A percentile compares a stretch with the other conserved stretches of the same genome.
phyloP scores from a whole-genome alignment of 208 protist genomes.

The Wallacemonas collosoma region DNA sequence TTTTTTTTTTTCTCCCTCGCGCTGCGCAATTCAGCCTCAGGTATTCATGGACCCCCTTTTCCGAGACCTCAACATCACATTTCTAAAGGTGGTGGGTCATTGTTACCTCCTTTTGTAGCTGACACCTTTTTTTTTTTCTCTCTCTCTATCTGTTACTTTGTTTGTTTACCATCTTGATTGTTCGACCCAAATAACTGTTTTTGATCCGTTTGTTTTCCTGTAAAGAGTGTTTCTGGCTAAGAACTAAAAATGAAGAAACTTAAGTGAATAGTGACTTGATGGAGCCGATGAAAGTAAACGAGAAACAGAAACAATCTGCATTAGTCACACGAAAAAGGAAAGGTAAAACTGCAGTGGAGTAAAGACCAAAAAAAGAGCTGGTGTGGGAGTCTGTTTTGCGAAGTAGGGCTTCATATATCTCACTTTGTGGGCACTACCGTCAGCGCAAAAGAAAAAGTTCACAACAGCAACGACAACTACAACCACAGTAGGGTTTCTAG shows the following conservation, averaged over 20 bases:
- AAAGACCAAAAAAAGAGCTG: too few species aligned
- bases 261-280: neutral
- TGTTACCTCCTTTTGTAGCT: constrained; percentile 11
- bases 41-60: neutral
- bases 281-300: too few species aligned
- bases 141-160: neutral
- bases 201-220: constrained; percentile 9
- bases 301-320: too few species aligned
- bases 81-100: neutral
- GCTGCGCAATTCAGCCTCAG: too few species aligned
- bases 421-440: neutral
- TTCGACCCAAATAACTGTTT: neutral
- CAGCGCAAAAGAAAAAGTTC: constrained; percentile 7
- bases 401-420: neutral
- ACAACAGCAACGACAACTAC: neutral
- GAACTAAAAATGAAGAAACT: neutral
- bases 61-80: neutral
- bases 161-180: constrained; percentile 17
- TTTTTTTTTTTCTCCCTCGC: constrained; percentile 12
- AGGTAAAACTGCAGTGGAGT: too few species aligned
- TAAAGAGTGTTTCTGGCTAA: constrained; percentile 8
- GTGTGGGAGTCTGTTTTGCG: neutral
- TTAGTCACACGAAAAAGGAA: too few species aligned
- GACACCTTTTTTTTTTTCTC: neutral
- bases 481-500: constrained; percentile 10